Percentiles rank a stretch among this genome's conserved stretches.
phyloP scores from a whole-genome alignment of 371 early-diverging fungal genomes.

The Catenaria anguillulae region DNA sequence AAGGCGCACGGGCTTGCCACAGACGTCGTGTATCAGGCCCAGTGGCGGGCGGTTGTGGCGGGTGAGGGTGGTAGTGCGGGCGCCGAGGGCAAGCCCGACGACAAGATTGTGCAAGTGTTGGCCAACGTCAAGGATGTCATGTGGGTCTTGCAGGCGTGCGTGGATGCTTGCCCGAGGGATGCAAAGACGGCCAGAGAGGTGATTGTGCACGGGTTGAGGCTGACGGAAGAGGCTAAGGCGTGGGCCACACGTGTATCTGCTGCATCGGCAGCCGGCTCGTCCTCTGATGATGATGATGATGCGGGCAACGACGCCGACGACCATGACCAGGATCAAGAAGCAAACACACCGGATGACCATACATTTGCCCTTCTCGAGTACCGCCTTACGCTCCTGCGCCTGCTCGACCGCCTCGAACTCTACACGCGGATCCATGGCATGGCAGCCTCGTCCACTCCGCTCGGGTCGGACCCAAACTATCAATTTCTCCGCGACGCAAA shows the following conservation, averaged over 20 bases:
- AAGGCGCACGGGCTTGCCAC: not conserved
- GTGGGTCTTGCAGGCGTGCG: not conserved
- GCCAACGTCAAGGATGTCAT: not conserved
- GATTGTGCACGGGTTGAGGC: not conserved
- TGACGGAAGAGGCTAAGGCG: not conserved
- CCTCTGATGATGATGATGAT: not conserved
- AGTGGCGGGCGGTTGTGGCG: not conserved
- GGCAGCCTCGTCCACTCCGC: not conserved
- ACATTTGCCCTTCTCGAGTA: not conserved
- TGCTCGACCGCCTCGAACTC: not conserved
- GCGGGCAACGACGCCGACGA: not conserved
- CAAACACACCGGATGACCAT: too few relatives aligned
- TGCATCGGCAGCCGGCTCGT: not conserved
- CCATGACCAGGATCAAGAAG: not conserved
- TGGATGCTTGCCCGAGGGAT: not conserved
- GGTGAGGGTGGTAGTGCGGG: not conserved
- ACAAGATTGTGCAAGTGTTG: not conserved
- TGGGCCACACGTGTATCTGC: not conserved
- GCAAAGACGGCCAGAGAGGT: not conserved
- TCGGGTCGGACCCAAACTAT: not conserved
- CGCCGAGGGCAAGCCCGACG: not conserved
- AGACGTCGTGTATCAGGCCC: not conserved
- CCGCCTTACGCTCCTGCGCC: not conserved
- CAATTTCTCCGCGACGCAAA: not conserved
- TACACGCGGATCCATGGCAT: not conserved